phyloP scores from a whole-genome alignment of 2,329 filamentous ascomycete genomes.

The Phialemoniopsis sp. region DNA sequence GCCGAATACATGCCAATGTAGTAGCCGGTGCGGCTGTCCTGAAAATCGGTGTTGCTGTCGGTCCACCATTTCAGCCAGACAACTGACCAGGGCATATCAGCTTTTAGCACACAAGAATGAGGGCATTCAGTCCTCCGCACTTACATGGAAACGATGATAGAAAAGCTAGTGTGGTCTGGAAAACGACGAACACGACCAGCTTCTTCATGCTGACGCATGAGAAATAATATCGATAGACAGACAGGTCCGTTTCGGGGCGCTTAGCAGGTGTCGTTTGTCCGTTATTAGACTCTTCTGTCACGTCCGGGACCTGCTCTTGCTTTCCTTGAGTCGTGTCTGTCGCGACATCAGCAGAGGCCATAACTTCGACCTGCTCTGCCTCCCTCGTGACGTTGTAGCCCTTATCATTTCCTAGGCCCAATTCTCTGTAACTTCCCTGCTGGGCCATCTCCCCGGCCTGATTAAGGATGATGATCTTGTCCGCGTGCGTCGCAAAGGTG shows the following conservation, averaged over 20 bases:
- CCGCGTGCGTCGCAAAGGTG: conserved; percentile 17
- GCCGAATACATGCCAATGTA: conserved; percentile 5
- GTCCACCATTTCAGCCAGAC: conserved; percentile 9
- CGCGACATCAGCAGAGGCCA: too few relatives aligned
- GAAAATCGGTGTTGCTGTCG: conserved; percentile 2
- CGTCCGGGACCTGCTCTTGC: neutral
- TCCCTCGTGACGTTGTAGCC: too few relatives aligned
- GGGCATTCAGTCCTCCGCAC: too few relatives aligned
- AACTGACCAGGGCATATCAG: neutral
- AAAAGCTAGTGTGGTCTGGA: conserved; percentile 1
- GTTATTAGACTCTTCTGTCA: too few relatives aligned
- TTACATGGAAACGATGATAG: conserved; percentile 1
- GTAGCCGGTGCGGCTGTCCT: neutral
- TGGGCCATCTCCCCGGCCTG: too few relatives aligned
- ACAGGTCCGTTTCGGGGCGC: neutral
- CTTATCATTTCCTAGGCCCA: too few relatives aligned
- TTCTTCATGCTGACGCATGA: conserved; percentile 2
- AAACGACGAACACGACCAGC: conserved; percentile 1
- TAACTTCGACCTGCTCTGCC: too few relatives aligned
- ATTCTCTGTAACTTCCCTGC: too few relatives aligned
- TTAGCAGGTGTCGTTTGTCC: neutral
- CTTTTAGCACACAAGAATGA: neutral
- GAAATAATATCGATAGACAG: conserved; percentile 5
- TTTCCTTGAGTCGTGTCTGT: neutral
- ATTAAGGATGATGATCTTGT: conserved; percentile 32